phyloP scores from a whole-genome alignment of 495 filamentous ascomycete genomes.

The Penicillium bovifimosum region DNA sequence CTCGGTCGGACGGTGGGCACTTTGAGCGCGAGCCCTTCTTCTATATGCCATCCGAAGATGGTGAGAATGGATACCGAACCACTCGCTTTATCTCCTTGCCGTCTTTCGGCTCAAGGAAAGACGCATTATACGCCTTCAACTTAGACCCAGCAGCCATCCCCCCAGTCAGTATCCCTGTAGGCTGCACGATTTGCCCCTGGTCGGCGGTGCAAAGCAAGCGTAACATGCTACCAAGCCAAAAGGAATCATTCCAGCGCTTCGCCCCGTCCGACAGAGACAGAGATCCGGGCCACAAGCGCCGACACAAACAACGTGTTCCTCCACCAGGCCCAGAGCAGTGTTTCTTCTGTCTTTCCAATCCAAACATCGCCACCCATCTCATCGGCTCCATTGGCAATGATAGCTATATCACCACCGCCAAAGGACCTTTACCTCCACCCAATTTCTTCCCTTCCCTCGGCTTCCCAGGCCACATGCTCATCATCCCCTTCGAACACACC shows the following conservation, averaged over 20 bases:
- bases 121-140: conserved; percentile 86
- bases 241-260: conserved; percentile 58
- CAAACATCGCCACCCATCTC: conserved; percentile 76
- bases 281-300: conserved; percentile 20
- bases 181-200: conserved; percentile 69
- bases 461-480: conserved; percentile 85
- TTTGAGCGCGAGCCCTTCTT: conserved; percentile 94
- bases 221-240: conserved; percentile 43
- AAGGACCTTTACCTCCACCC: conserved; percentile 73
- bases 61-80: conserved; percentile 48
- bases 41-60: conserved; percentile 53
- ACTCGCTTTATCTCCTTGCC: conserved; percentile 89
- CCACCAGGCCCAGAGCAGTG: conserved; percentile 73
- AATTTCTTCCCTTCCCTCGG: conserved; percentile 60
- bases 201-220: conserved; percentile 52
- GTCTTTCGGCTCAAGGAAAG: conserved; percentile 65
- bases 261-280: conserved; percentile 33
- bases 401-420: conserved; percentile 82
- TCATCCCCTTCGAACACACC: conserved; percentile 77
- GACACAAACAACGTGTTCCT: conserved; percentile 50
- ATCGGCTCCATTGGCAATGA: conserved; percentile 81
- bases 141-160: conserved; percentile 59
- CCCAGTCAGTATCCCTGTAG: conserved; percentile 52
- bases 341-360: conserved; percentile 92
- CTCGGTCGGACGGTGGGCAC: conserved; percentile 59